Conservation (phyloP, 495 filamentous ascomycete species). For the Endocarpon pusillum region DNA sequence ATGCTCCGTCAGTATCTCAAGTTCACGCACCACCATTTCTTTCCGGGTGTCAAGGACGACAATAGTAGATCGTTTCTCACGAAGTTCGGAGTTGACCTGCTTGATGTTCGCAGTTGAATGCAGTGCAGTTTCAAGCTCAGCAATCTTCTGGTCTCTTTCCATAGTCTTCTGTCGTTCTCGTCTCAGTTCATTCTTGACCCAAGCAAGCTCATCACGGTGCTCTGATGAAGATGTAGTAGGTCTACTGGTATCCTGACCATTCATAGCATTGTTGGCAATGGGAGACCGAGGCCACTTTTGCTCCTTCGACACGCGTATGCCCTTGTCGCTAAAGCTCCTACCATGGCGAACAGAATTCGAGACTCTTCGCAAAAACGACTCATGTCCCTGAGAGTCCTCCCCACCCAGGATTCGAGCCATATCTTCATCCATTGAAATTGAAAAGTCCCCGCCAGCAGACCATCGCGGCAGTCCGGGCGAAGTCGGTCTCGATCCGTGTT, state of each 20-base stretch:
- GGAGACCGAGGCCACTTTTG: constrained; percentile 58
- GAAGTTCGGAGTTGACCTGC: constrained; percentile 66
- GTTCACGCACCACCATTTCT: constrained; percentile 84
- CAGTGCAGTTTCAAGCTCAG: constrained; percentile 62
- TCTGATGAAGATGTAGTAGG: constrained; percentile 48
- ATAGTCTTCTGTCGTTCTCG: constrained; percentile 64
- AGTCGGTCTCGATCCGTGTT: constrained; percentile 13
- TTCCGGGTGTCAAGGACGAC: constrained; percentile 89
- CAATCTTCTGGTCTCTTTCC: constrained; percentile 60
- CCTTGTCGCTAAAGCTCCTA: constrained; percentile 69
- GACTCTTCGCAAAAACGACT: constrained; percentile 67
- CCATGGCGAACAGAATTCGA: constrained; percentile 88
- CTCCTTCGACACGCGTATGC: constrained; percentile 28
- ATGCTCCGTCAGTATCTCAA: constrained; percentile 72
- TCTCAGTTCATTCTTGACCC: constrained; percentile 60
- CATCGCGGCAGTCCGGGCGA: constrained; percentile 46
- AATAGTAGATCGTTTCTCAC: constrained; percentile 90
- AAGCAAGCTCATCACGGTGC: constrained; percentile 49
- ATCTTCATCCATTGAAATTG: constrained; percentile 80
- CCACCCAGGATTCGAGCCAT: constrained; percentile 64
- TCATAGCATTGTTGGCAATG: constrained; percentile 43
- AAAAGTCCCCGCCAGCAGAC: constrained; percentile 59
- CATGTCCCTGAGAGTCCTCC: constrained; percentile 36
- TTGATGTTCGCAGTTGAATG: constrained; percentile 63
- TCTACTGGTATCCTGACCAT: constrained; percentile 51